These are phyloP conservation scores for Neonectria magnoliae DNA, from an alignment of 2,329 filamentous ascomycete genomes.

Conservation along the genomic window DNA sequence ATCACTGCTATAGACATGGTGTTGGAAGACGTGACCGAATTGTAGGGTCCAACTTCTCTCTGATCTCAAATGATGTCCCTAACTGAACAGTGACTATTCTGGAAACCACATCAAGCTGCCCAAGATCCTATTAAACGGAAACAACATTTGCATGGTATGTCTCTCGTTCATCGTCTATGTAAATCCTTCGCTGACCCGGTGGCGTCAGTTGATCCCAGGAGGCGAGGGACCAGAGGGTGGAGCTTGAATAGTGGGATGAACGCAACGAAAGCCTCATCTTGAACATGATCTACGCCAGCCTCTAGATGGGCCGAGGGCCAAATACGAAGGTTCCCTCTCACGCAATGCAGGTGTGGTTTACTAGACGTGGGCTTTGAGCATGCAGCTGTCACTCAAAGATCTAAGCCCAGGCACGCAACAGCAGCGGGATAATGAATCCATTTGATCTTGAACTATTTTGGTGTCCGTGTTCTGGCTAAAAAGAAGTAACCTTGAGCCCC, in stretches of 20 bases:
- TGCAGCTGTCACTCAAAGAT: constrained; percentile 18
- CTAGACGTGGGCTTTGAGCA: not conserved
- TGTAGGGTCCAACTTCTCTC: constrained; percentile 64
- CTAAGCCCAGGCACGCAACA: constrained; percentile 8
- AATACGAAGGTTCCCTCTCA: not conserved
- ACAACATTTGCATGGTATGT: constrained; percentile 98
- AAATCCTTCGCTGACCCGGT: constrained; percentile 17
- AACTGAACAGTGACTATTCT: constrained; percentile 80
- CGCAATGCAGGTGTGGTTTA: not conserved
- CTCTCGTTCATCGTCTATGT: not conserved
- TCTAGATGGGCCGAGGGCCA: not conserved
- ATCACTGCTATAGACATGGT: constrained; percentile 82
- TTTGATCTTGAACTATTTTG: constrained; percentile 32
- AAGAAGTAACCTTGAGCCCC: constrained; percentile 37
- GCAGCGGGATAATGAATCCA: constrained; percentile 21
- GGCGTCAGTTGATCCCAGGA: constrained; percentile 76
- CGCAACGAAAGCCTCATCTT: constrained; percentile 17
- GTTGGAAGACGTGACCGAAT: constrained; percentile 95
- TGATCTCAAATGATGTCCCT: constrained; percentile 13
- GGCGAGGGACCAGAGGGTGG: constrained; percentile 72
- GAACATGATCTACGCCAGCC: constrained; percentile 16
- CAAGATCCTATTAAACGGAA: constrained; percentile 96
- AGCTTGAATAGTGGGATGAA: constrained; percentile 26
- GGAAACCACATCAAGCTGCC: constrained; percentile 88
- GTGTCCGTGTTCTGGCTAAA: constrained; percentile 31